Evolutionary conservation across 768 basidiomycete genomes (phyloP).

Genomic region (Clathrus columnatus): DNA sequence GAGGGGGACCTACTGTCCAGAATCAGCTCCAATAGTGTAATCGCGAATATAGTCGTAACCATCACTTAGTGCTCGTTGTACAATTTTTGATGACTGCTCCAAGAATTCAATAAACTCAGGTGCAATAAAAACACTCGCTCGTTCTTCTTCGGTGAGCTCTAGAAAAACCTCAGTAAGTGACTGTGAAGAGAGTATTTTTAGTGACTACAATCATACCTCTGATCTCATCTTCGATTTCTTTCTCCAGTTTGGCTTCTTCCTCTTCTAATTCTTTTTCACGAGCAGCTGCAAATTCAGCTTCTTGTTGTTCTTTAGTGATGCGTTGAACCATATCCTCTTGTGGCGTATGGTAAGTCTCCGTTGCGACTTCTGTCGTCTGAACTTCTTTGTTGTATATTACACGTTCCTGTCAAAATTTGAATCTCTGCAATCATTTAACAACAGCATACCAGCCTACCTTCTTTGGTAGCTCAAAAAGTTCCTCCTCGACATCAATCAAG

Average conservation of each 20-base stretch:
- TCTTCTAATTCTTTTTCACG: constrained; percentile 76
- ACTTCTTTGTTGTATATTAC: constrained; percentile 81
- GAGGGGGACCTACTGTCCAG: constrained; percentile 55
- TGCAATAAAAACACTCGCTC: constrained; percentile 69
- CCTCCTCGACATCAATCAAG: constrained; percentile 82
- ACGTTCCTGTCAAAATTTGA: constrained; percentile 43
- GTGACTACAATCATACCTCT: constrained; percentile 41
- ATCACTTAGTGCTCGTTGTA: constrained; percentile 91
- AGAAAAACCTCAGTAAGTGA: constrained; percentile 7
- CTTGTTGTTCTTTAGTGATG: constrained; percentile 57
- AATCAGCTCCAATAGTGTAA: constrained; percentile 85
- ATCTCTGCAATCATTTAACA: neutral
- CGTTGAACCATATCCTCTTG: constrained; percentile 72
- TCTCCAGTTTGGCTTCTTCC: constrained; percentile 74
- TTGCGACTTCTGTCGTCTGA: constrained; percentile 63
- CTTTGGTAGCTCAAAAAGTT: constrained; percentile 82
- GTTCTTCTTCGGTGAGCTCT: constrained; percentile 87
- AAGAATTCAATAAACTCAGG: constrained; percentile 93
- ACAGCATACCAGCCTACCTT: constrained; percentile 43
- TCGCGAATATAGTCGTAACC: constrained; percentile 95
- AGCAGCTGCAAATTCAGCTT: constrained; percentile 45
- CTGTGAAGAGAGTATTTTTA: neutral
- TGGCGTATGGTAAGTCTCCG: constrained; percentile 34
- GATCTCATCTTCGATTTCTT: constrained; percentile 82
- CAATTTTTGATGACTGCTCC: constrained; percentile 88